phyloP scores from a whole-genome alignment of 2,329 filamentous ascomycete species.

The Zopfia rhizophila region DNA sequence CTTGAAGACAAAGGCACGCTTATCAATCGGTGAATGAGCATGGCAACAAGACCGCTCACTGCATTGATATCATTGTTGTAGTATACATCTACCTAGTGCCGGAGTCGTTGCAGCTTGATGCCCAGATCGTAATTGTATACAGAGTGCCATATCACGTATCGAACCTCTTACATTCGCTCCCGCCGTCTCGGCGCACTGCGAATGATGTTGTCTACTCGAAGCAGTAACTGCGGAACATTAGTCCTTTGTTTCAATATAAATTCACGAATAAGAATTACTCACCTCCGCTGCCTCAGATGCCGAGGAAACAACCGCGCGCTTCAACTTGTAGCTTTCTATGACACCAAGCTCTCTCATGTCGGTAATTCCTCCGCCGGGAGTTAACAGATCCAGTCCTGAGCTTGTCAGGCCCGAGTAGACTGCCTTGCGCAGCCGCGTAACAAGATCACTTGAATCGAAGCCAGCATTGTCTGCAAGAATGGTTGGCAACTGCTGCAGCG shows the following conservation, averaged over 20 bases:
- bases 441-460: constrained; percentile 92
- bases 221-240: constrained; percentile 71
- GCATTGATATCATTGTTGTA: constrained; percentile 39
- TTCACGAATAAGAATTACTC: constrained; percentile 50
- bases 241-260: constrained; percentile 23
- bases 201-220: constrained; percentile 98
- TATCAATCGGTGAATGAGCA: constrained; percentile 1
- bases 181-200: constrained; percentile 86
- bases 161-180: constrained; percentile 72
- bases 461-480: constrained; percentile 98
- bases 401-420: constrained; percentile 95
- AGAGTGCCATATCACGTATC: neutral
- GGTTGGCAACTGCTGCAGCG: constrained; percentile 91
- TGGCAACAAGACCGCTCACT: constrained; percentile 22
- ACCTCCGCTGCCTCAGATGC: constrained; percentile 97
- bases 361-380: constrained; percentile 88
- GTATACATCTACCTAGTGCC: constrained; percentile 40
- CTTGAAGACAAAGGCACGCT: neutral
- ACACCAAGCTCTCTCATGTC: constrained; percentile 97
- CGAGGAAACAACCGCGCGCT: constrained; percentile 96
- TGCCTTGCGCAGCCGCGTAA: constrained; percentile 88
- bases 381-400: constrained; percentile 88
- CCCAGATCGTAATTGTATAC: constrained; percentile 12
- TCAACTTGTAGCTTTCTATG: constrained; percentile 98
- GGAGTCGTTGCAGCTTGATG: constrained; percentile 28